A percentile compares a stretch with the other conserved stretches of the same genome.
Conservation (phyloP, 352 stramenopile species). For the Blastocystis sp. region DNA sequence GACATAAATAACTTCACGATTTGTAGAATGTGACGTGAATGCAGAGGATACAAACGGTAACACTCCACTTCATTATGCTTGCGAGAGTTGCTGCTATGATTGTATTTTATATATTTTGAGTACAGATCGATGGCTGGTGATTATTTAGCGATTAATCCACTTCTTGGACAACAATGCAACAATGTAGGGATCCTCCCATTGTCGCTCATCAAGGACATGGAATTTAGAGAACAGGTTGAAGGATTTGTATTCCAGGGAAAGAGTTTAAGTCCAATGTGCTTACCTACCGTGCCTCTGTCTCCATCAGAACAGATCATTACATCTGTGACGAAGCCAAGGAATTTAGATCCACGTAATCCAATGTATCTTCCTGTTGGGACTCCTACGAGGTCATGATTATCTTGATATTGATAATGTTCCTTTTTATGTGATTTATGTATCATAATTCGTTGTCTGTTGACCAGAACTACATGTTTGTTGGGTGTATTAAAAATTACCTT, state of each 20-base stretch:
- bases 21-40: slow-evolving; percentile 10
- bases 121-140: not conserved
- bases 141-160: not conserved
- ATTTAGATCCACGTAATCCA: not conserved
- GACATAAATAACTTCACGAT: not conserved
- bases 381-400: not conserved
- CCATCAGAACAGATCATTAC: not conserved
- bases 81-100: not conserved
- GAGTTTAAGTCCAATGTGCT: not conserved
- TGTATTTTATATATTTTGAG: slow-evolving; percentile 14
- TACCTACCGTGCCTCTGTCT: not conserved
- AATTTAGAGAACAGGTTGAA: not conserved
- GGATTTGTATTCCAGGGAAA: slow-evolving; percentile 19
- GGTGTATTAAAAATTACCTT: not conserved
- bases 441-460: not conserved
- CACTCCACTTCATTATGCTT: slow-evolving; percentile 50
- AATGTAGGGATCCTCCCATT: slow-evolving; percentile 37
- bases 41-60: slow-evolving; percentile 28
- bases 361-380: slow-evolving; percentile 35
- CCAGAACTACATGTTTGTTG: not conserved
- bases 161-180: not conserved
- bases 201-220: not conserved
- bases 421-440: not conserved
- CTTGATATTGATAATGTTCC: not conserved
- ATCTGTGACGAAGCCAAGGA: not conserved